Percentiles rank a stretch among this genome's conserved stretches.
Conservation (phyloP, 306 rosid species). For the Quercus berberidifolia region DNA sequence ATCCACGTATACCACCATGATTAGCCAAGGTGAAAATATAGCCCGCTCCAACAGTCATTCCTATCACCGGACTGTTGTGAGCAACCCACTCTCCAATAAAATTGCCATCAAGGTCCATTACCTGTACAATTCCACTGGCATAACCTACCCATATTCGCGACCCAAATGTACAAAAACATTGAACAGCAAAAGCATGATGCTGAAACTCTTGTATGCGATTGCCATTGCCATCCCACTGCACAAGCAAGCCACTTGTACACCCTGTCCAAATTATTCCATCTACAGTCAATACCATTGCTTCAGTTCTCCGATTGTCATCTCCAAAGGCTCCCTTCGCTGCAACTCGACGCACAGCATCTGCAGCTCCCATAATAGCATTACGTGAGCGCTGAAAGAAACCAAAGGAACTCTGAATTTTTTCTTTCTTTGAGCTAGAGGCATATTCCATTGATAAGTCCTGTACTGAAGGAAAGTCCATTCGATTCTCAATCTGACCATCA, state of each 20-base stretch:
- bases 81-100: conserved; percentile 84
- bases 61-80: conserved; percentile 70
- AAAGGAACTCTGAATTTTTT: conserved; percentile 67
- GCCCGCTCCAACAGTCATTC: conserved; percentile 69
- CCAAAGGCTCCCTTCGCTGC: conserved; percentile 87
- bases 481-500: conserved; percentile 87
- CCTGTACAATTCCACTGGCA: conserved; percentile 68
- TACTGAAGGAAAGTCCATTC: conserved; percentile 51
- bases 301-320: conserved; percentile 85
- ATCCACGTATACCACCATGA: conserved; percentile 96
- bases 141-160: conserved; percentile 85
- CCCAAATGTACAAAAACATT: conserved; percentile 83
- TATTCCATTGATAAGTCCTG: conserved; percentile 69
- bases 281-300: conserved; percentile 63
- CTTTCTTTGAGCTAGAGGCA: conserved; percentile 60
- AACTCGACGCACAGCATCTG: conserved; percentile 96
- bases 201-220: conserved; percentile 76
- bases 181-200: conserved; percentile 70
- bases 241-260: conserved; percentile 78
- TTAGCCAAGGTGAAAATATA: conserved; percentile 74
- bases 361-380: conserved; percentile 90
- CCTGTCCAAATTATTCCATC: conserved; percentile 96
- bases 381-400: conserved; percentile 98
- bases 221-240: conserved; percentile 92
- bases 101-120: conserved; percentile 78